Conservation (phyloP, 2,329 filamentous ascomycete genomes). For the Claviceps paspali region DNA sequence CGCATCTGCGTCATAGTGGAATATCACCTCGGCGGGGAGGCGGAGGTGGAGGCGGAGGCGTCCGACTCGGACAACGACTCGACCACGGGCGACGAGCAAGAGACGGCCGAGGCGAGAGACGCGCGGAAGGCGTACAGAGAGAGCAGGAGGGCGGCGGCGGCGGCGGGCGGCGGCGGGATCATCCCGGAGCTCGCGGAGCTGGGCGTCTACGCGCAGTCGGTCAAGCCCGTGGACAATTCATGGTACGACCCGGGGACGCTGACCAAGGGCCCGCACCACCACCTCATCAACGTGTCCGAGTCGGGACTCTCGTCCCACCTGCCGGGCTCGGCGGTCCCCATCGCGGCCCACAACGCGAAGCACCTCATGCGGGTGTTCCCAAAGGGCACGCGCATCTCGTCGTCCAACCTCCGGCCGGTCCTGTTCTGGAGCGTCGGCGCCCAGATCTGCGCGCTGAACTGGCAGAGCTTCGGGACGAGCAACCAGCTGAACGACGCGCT, state of each 20-base stretch:
- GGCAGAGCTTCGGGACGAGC: constrained; percentile 50
- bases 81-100: constrained; percentile 19
- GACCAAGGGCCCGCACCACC: constrained; percentile 45
- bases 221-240: constrained; percentile 50
- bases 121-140: constrained; percentile 38
- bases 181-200: constrained; percentile 49
- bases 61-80: constrained; percentile 17
- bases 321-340: constrained; percentile 27
- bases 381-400: constrained; percentile 53
- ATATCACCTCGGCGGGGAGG: constrained; percentile 36
- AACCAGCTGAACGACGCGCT: constrained; percentile 56
- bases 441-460: constrained; percentile 55
- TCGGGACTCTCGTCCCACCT: constrained; percentile 38
- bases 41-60: background rate
- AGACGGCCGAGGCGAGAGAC: constrained; percentile 27
- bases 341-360: constrained; percentile 44
- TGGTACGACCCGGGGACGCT: constrained; percentile 41
- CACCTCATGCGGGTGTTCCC: constrained; percentile 59
- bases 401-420: constrained; percentile 46
- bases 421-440: constrained; percentile 53
- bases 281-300: constrained; percentile 56
- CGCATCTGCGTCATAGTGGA: constrained; percentile 55
- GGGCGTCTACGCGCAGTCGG: constrained; percentile 54
- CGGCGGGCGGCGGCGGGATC: constrained; percentile 37
- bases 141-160: constrained; percentile 35